Percentiles rank a stretch among this genome's conserved stretches.
phyloP scores from a whole-genome alignment of 495 filamentous ascomycete species.

The Penicillium silybi region DNA sequence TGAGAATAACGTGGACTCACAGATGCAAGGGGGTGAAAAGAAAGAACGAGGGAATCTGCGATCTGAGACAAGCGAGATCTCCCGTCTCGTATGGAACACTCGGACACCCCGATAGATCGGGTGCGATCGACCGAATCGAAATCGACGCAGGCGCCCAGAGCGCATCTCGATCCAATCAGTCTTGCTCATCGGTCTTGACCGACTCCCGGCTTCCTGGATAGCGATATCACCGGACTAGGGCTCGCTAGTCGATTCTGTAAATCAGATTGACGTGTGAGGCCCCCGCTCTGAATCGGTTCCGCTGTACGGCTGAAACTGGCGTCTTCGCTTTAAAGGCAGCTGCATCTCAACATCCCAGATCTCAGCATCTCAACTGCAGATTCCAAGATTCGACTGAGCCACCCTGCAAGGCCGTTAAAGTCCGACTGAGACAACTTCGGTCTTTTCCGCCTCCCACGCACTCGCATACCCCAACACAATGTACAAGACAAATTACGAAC shows the following conservation, averaged over 20 bases:
- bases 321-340: conserved; percentile 3
- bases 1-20: conserved; percentile 7
- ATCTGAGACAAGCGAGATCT: not conserved
- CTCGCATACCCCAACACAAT: conserved; percentile 23
- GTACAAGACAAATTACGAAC: conserved; percentile 47
- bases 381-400: not conserved
- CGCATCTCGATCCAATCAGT: not conserved
- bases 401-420: not conserved
- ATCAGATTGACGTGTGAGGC: not conserved
- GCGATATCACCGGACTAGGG: not conserved
- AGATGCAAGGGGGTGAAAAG: conserved; percentile 7
- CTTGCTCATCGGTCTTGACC: not conserved
- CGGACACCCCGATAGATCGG: conserved; percentile 17
- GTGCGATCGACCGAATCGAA: conserved; percentile 3
- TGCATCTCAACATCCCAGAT: conserved; percentile 6
- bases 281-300: not conserved
- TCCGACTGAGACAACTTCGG: not conserved
- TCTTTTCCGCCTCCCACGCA: not conserved
- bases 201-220: not conserved
- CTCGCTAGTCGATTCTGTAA: not conserved
- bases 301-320: conserved; percentile 8
- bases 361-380: conserved; percentile 9
- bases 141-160: not conserved
- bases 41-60: not conserved
- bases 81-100: not conserved